Evolutionary conservation across 1,284 basidiomycete genomes (phyloP).

Genomic region (Pseudozyma flocculosa): DNA sequence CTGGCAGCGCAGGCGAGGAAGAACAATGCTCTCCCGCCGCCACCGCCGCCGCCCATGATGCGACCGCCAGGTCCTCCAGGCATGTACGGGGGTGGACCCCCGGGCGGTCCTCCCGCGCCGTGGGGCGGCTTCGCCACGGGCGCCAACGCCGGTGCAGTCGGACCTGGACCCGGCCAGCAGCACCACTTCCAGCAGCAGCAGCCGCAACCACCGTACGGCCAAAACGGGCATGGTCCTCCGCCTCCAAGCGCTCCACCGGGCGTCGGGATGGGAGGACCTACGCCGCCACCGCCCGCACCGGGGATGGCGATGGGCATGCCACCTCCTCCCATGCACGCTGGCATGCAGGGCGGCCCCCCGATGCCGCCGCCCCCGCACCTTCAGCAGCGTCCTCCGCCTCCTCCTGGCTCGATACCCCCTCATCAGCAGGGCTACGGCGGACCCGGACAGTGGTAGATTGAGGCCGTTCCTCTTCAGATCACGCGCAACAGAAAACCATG

Average conservation of each 20-base stretch:
- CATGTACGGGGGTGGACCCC: background rate
- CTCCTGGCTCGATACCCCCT: too few species aligned
- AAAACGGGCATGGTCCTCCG: background rate
- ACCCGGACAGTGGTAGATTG: too few species aligned
- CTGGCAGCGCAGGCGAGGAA: constrained; percentile 92
- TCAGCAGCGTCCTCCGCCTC: too few species aligned
- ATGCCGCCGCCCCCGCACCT: too few species aligned
- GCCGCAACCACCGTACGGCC: background rate
- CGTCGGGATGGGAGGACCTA: too few species aligned
- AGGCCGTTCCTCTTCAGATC: too few species aligned
- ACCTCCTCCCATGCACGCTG: background rate
- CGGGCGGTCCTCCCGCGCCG: background rate
- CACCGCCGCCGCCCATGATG: background rate
- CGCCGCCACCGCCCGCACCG: too few species aligned
- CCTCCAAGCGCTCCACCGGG: too few species aligned
- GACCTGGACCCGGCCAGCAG: background rate
- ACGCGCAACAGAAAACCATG: too few species aligned
- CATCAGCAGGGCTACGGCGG: too few species aligned
- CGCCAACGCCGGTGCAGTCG: background rate
- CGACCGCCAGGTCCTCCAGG: too few species aligned
- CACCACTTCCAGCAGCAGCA: constrained; percentile 9
- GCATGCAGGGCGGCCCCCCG: background rate
- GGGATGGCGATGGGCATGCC: background rate
- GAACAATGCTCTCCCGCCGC: constrained; percentile 76
- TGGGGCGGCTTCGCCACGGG: background rate